A percentile compares a stretch with the other conserved stretches of the same genome.
Conservation (phyloP, 768 basidiomycete genomes). For the Crassisporium funariophilum region DNA sequence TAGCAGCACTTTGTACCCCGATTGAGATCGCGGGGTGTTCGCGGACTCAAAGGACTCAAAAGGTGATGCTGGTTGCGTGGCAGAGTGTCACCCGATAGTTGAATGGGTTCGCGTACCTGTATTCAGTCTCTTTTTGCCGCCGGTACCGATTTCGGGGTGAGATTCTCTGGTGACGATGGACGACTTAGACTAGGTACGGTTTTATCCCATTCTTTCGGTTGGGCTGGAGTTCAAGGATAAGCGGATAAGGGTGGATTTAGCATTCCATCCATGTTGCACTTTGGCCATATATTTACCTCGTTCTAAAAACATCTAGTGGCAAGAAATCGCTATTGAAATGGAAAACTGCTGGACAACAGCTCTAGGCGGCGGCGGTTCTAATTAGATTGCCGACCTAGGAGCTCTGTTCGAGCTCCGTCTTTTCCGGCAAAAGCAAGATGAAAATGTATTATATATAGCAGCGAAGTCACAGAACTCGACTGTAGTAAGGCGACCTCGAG, state of each 20-base stretch:
- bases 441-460: background rate
- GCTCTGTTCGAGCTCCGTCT: conserved; percentile 10
- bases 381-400: conserved; percentile 11
- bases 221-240: background rate
- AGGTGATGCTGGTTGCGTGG: conserved; percentile 15
- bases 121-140: conserved; percentile 19
- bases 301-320: background rate
- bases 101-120: too few species aligned
- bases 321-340: too few species aligned
- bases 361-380: conserved; percentile 12
- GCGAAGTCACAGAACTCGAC: too few species aligned
- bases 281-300: background rate
- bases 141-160: conserved; percentile 18
- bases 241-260: too few species aligned
- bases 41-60: conserved; percentile 4
- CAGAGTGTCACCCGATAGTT: conserved; percentile 6
- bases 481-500: too few species aligned
- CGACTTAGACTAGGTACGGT: conserved; percentile 4
- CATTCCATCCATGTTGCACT: too few species aligned
- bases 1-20: conserved; percentile 16
- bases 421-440: conserved; percentile 16
- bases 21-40: conserved; percentile 22
- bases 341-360: background rate
- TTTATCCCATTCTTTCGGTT: background rate
- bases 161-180: too few species aligned